Percentiles rank a stretch among this genome's conserved stretches.
These are phyloP conservation scores for Podaxis sp. DNA, from an alignment of 768 basidiomycete species.

Conservation along the genomic window DNA sequence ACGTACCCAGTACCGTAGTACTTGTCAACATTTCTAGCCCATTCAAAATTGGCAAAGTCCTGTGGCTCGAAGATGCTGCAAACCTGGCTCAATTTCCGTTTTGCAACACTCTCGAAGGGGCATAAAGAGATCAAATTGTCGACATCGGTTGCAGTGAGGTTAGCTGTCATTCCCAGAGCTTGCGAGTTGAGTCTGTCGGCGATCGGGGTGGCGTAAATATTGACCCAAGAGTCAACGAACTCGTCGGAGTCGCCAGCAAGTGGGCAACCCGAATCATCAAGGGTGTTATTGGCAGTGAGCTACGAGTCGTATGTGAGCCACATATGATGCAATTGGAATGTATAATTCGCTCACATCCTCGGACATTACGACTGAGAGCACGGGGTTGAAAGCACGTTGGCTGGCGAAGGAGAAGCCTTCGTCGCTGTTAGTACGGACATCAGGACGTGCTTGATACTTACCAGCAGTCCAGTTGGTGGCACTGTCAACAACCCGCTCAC, in stretches of 20 bases:
- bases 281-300: constrained; percentile 52
- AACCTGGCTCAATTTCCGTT: constrained; percentile 55
- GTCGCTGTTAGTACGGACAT: background rate
- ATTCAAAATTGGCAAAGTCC: constrained; percentile 71
- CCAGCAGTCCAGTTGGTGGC: constrained; percentile 75
- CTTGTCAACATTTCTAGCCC: constrained; percentile 71
- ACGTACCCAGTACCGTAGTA: constrained; percentile 78
- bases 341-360: constrained; percentile 43
- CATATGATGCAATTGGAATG: background rate
- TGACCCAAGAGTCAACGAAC: constrained; percentile 52
- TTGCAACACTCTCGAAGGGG: constrained; percentile 70
- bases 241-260: constrained; percentile 45
- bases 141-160: constrained; percentile 55
- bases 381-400: constrained; percentile 41
- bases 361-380: constrained; percentile 55
- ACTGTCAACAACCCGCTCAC: constrained; percentile 62
- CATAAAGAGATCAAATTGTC: constrained; percentile 71
- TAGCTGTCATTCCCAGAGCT: constrained; percentile 52
- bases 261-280: constrained; percentile 67
- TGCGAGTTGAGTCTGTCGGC: constrained; percentile 59
- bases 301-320: background rate
- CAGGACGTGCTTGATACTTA: constrained; percentile 20
- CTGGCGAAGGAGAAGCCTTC: constrained; percentile 65
- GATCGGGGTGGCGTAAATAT: constrained; percentile 54
- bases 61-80: constrained; percentile 66